phyloP scores from a whole-genome alignment of 352 stramenopile genomes.

The Thalassiosira exigua region DNA sequence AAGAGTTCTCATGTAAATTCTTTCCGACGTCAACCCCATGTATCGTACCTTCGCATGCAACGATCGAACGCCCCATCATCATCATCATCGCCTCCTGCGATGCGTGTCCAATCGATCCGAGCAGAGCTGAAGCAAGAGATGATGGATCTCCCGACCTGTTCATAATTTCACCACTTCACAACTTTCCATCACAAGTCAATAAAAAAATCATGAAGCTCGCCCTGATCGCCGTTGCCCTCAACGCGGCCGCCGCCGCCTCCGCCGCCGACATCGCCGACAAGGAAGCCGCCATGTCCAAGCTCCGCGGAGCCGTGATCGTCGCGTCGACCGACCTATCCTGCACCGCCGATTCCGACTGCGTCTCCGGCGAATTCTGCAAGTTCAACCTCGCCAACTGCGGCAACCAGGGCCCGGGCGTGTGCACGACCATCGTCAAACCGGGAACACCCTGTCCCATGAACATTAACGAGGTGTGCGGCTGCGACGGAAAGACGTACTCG shows the following conservation, averaged over 20 bases:
- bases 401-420: not conserved
- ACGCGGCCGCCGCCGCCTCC: not conserved
- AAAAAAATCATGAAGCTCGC: slow-evolving; percentile 5
- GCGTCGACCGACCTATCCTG: not conserved
- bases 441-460: slow-evolving; percentile 1
- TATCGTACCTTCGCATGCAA: no score
- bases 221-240: slow-evolving; percentile 1
- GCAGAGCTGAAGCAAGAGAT: no score
- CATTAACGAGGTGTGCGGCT: slow-evolving; percentile 1
- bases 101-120: no score
- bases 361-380: not conserved
- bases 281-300: not conserved
- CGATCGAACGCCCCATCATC: no score
- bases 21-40: no score
- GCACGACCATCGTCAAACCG: not conserved
- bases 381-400: slow-evolving; percentile 3
- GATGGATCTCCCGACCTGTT: no score
- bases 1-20: no score
- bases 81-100: no score
- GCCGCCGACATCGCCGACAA: not conserved
- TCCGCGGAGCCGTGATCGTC: not conserved
- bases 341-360: not conserved
- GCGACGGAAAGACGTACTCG: slow-evolving; percentile 1
- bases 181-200: no score
- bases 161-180: no score